Base-by-base conservation (phyloP, 345 rosid genomes). In the Eucalyptus curtisii region DNA sequence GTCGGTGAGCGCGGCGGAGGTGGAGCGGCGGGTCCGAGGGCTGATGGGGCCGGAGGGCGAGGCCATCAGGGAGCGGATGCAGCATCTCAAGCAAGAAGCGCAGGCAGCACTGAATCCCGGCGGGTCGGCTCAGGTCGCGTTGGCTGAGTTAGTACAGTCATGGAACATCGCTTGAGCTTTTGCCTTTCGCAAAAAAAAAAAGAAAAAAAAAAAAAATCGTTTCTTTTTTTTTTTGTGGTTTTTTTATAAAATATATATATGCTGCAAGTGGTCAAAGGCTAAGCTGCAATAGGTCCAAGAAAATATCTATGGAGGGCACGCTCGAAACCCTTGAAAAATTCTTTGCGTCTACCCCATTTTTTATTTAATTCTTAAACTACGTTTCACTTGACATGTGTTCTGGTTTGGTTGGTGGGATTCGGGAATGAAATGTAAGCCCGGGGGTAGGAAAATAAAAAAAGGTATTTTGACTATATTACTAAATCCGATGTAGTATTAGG, bases 11-110 rank as follows among this genome's bases (percentile, higher is more conserved):
- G 89, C 90, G 15, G 27, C 40, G 10, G 93, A 92, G 88, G 84
- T 92, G 89, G 92, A 89, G 90, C 49, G 71, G 88, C 86, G 90
- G 79, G 88, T 93, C 17, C 80, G 89, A 44, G 93, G 90, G 90
- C 49, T 91, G 89, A 92, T 93, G 92, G 91, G 88, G 6, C 86
- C 91, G 13, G 87, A 89, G 53, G 93, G 91, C 2, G 33, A 53
- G 52, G 61, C 52, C 42, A 81, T 92, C 7, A 89, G 92, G 50
- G 87, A 86, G n/a, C 71, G 88, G 87, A 52, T 85, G 42, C 12
- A 1, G 42, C 42, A 84, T 1, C 87, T 91, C 90, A 88, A 79
- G 85, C 68, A 86, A 7, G 87, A 82, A 61, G 92, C 89, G 13
- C 47, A n/a, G 44, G 89, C 44, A 4, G 90, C 92, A 5, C 10